Evolutionary conservation across 2,329 filamentous ascomycete species (phyloP).

Genomic region (Lojkania enalia): DNA sequence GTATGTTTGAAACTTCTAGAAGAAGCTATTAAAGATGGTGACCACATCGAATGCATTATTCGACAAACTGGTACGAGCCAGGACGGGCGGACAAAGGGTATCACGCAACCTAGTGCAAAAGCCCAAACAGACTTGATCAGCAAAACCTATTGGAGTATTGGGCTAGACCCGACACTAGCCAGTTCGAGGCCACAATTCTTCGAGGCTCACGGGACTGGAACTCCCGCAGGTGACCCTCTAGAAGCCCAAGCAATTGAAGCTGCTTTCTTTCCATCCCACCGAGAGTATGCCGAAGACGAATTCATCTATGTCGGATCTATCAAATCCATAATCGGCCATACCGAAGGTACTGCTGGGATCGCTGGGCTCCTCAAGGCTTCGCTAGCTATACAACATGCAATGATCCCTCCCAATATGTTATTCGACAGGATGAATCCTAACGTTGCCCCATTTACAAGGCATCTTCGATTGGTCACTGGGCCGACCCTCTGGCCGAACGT

Average conservation of each 20-base stretch:
- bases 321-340: constrained; percentile 47
- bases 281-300: constrained; percentile 13
- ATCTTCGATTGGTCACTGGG: constrained; percentile 11
- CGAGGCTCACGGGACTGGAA: constrained; percentile 50
- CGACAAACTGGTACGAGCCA: constrained; percentile 42
- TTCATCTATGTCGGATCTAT: constrained; percentile 17
- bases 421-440: constrained; percentile 32
- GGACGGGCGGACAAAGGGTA: constrained; percentile 57
- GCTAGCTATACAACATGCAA: constrained; percentile 40
- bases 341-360: constrained; percentile 42
- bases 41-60: constrained; percentile 50
- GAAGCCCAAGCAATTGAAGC: constrained; percentile 9
- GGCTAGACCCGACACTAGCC: constrained; percentile 23
- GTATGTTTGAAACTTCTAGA: constrained; percentile 60
- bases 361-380: constrained; percentile 40
- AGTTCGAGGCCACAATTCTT: not conserved
- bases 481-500: constrained; percentile 14
- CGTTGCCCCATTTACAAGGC: constrained; percentile 18
- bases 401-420: constrained; percentile 38
- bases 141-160: constrained; percentile 32
- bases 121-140: constrained; percentile 42
- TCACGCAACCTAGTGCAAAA: constrained; percentile 38
- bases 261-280: constrained; percentile 6
- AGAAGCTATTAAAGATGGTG: constrained; percentile 59
- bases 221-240: constrained; percentile 49